Base-by-base conservation (phyloP, 1,139 yeast species). In the Magnusiomyces tetraspermus region DNA sequence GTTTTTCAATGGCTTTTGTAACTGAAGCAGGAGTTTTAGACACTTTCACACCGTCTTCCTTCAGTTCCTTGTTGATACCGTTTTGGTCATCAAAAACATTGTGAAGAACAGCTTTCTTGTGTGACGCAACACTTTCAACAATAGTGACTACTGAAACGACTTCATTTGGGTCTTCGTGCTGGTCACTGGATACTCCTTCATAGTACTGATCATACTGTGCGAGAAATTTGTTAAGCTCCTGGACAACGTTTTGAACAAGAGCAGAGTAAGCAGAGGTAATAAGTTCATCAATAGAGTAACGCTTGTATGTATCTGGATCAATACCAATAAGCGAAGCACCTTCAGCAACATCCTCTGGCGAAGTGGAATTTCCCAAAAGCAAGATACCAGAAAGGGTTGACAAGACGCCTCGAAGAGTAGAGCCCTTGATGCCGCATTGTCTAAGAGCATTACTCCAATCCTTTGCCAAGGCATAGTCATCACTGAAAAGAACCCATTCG, bases 251-350 rank as follows among this genome's bases (percentile, higher is more conserved):
- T 40, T 63, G 61, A 26, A 71, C 60, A 31, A 71, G 60, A 1
- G 68, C 57, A 4, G 60, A 58, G 57, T 70, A 71, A 0, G 71
- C 58, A 1, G 71, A 64, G 6, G 63, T 53, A 23, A 71, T 65
- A 28, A 71, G 63, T 53, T 68, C 65, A 11, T 64, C 63, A 1
- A 66, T 55, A 1, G 67, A 57, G 48, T 67, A 60, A 21, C 59
- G 58, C 3, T 61, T 53, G 17, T 63, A 64, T 15, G 60, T 55
- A 15, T 51, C 49, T 2, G 70, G 71, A 48, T 67, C 70, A 15
- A 71, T 63, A 15, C 74, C 74, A 26, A 71, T 61, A 22, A 71
- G 59, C 1, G 72, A 62, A 1, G 73, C 72, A 22, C 74, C 74
- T 47, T 71, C 74, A 24, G 71, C 71, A 5, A 67, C 59, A 54